A percentile compares a stretch with the other conserved stretches of the same genome.
Conservation (phyloP, 352 stramenopile genomes). For the Phytophthora europaea region DNA sequence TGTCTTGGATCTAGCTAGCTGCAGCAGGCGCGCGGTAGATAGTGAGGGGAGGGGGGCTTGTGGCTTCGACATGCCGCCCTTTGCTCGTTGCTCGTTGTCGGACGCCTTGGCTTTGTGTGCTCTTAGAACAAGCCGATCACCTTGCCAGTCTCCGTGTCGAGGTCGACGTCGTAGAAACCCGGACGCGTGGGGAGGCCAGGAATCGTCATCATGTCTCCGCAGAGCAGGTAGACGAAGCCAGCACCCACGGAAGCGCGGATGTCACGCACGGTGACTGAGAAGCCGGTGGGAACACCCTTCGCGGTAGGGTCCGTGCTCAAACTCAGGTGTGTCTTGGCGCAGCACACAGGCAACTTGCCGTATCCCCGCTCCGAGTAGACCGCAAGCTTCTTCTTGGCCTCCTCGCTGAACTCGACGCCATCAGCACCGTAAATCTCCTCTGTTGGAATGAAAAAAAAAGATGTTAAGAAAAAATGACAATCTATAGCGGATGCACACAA, state of each 20-base stretch:
- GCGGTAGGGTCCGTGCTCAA: slow-evolving; percentile 95
- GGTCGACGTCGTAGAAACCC: slow-evolving; percentile 99
- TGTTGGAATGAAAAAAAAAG: slow-evolving; percentile 24
- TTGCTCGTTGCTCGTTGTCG: slow-evolving; percentile 30
- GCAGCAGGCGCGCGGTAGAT: slow-evolving; percentile 9
- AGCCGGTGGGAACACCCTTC: slow-evolving; percentile 96
- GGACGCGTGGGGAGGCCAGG: slow-evolving; percentile 98
- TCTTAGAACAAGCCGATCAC: slow-evolving; percentile 96
- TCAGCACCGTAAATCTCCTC: slow-evolving; percentile 98
- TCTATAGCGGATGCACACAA: neutral
- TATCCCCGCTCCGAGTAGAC: slow-evolving; percentile 90
- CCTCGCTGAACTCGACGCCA: slow-evolving; percentile 95
- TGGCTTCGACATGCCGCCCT: slow-evolving; percentile 30
- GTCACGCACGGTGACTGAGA: slow-evolving; percentile 95
- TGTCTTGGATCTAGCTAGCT: slow-evolving; percentile 17
- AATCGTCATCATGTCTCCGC: slow-evolving; percentile 99
- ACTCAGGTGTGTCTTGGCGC: slow-evolving; percentile 99
- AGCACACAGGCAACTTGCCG: slow-evolving; percentile 94
- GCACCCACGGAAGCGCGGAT: slow-evolving; percentile 96
- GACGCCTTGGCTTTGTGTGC: neutral
- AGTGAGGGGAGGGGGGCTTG: slow-evolving; percentile 31
- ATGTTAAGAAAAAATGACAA: slow-evolving; percentile 65
- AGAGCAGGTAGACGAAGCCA: slow-evolving; percentile 96
- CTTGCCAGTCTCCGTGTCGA: slow-evolving; percentile 95
- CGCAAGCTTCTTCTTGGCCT: slow-evolving; percentile 95